These are phyloP conservation scores for Microdochium paspali DNA, from an alignment of 2,329 filamentous ascomycete genomes.

Conservation along the genomic window DNA sequence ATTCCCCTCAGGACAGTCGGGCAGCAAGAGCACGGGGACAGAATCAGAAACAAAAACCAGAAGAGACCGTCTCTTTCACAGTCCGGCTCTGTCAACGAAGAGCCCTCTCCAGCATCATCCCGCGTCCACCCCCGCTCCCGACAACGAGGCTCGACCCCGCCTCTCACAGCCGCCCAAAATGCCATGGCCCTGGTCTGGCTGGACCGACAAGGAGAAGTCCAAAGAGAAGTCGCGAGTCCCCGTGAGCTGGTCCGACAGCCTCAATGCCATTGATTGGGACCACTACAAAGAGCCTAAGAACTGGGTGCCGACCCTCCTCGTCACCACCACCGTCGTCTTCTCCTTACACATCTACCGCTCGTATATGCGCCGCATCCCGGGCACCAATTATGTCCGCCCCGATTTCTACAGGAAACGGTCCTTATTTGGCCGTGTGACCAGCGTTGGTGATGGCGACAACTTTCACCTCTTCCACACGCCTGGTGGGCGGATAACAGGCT, in stretches of 20 bases:
- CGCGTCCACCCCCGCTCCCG: constrained; percentile 6
- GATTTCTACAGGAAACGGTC: constrained; percentile 65
- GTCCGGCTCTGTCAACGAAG: no score
- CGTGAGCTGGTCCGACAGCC: constrained; percentile 28
- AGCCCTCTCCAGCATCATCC: constrained; percentile 4
- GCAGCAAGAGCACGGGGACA: no score
- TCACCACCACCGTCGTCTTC: constrained; percentile 44
- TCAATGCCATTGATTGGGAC: constrained; percentile 41
- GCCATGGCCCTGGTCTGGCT: constrained; percentile 22
- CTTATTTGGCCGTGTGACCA: constrained; percentile 79
- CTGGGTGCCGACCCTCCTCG: constrained; percentile 41
- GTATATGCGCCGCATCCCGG: constrained; percentile 78
- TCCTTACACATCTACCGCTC: constrained; percentile 56
- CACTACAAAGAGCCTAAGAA: constrained; percentile 45
- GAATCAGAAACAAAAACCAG: no score
- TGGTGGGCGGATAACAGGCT: constrained; percentile 76
- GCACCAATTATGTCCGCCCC: constrained; percentile 64
- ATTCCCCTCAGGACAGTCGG: background rate
- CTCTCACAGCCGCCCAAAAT: constrained; percentile 6
- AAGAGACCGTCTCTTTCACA: no score
- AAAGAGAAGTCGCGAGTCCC: constrained; percentile 12
- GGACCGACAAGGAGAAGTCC: constrained; percentile 13
- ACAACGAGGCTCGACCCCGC: background rate
- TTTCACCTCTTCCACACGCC: constrained; percentile 93
- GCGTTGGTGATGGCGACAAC: constrained; percentile 92